Conservation (phyloP, 768 basidiomycete species). For the Collybiopsis confluens region DNA sequence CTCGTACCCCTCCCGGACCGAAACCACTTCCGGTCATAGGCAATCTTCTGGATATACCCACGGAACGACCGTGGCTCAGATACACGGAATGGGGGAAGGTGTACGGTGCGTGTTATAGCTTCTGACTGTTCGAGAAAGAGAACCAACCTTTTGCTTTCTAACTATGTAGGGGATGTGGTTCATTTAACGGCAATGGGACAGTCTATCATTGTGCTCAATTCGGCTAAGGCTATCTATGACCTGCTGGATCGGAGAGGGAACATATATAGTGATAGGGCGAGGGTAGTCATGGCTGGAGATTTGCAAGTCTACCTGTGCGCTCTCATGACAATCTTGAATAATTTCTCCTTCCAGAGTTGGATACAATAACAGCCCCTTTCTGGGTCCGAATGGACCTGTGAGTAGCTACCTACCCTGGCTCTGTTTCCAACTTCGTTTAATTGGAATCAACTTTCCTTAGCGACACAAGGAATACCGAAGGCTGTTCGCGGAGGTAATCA, state of each 20-base stretch:
- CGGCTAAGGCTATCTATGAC: constrained; percentile 20
- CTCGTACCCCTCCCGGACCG: constrained; percentile 24
- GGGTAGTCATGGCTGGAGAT: constrained; percentile 22
- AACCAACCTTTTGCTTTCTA: neutral
- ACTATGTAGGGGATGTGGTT: constrained; percentile 5
- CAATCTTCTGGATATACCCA: constrained; percentile 18
- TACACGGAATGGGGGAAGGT: constrained; percentile 17
- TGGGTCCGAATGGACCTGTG: neutral
- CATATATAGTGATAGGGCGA: constrained; percentile 26
- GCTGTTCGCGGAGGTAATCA: neutral
- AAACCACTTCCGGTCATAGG: constrained; percentile 20
- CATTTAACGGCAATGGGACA: neutral
- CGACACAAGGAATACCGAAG: constrained; percentile 5
- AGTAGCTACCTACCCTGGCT: too few species aligned
- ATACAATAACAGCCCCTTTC: neutral
- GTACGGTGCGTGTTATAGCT: constrained; percentile 11
- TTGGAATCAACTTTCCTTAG: too few species aligned
- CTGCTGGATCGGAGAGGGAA: constrained; percentile 21
- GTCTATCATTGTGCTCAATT: constrained; percentile 21
- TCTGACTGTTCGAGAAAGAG: too few species aligned
- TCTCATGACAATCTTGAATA: neutral
- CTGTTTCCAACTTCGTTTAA: too few species aligned
- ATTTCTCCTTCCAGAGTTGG: neutral
- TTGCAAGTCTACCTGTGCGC: constrained; percentile 7
- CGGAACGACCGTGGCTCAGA: constrained; percentile 15